Evolutionary conservation across 805 yeast genomes (phyloP), one percentile per base, ranked within the genome.

Genomic region (Suhomyces vadensis): DNA sequence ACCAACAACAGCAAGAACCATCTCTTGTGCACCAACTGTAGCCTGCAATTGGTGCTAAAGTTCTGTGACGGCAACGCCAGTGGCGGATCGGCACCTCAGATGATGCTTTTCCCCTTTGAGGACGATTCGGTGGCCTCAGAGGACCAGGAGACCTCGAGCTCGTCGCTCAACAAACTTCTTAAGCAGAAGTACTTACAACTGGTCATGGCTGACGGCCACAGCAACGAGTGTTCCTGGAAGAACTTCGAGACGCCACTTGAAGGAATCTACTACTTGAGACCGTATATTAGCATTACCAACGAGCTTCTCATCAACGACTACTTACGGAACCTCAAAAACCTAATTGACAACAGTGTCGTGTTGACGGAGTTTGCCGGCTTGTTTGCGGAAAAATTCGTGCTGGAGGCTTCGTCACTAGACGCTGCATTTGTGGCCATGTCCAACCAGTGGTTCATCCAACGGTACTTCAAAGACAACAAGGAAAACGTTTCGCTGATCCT

Each of bases 71-170:
- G 6, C 7, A 31, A 16, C 6, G 19, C 13, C 2, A 35, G 10
- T 8, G 47, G 40, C 1, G 10, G 19, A 11, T 4, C 29, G 19
- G 14, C 11, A 16, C n/a, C 25, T 13, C 11, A 46, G 3, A 11
- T 41, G 16, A 27, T 40, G 19, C 11, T 33, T 11, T 35, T 41
- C 16, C 51, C 47, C 8, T 54, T 49, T 33, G 54, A 54, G 17
- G 43, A 40, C 10, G 36, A 20, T 7, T 13, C 11, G n/a, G 39
- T 23, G 13, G n/a, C n/a, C n/a, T n/a, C n/a, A n/a, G 83, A 79
- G n/a, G 95, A 87, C 45, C 63, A 78, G 0, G 80, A 79, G 52
- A 83, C 78, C 4, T 85, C 83, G 52, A 63, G 87, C 1, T 71
- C 79, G 9, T 69, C 74, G 1, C 78, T 79, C 48, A 56, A 64